phyloP scores from a whole-genome alignment of 2,329 filamentous ascomycete species.

The Lachnum nothofagi region DNA sequence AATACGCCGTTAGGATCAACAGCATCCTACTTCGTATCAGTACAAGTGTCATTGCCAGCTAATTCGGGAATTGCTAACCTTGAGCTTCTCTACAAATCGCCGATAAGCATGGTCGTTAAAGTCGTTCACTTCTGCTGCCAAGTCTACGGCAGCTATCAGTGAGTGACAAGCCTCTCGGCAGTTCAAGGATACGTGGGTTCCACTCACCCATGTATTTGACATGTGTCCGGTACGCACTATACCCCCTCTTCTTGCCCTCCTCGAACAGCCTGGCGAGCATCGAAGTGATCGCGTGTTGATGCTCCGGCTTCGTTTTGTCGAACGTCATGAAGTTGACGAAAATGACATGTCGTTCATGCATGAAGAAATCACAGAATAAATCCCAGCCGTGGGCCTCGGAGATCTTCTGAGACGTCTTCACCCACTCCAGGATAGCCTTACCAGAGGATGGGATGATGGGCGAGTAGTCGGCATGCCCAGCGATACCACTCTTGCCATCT shows the following conservation, averaged over 20 bases:
- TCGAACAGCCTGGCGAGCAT: slow-evolving; percentile 34
- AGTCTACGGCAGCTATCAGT: background rate
- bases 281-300: slow-evolving; percentile 35
- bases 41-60: no score
- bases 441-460: slow-evolving; percentile 24
- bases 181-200: background rate
- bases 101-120: slow-evolving; percentile 38
- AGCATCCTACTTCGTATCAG: slow-evolving; percentile 27
- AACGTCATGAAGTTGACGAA: slow-evolving; percentile 46
- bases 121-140: slow-evolving; percentile 27
- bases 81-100: slow-evolving; percentile 37
- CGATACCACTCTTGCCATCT: slow-evolving; percentile 5
- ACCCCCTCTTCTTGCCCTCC: slow-evolving; percentile 35
- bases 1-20: slow-evolving; percentile 37
- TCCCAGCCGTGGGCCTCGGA: slow-evolving; percentile 41
- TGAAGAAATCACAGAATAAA: slow-evolving; percentile 44
- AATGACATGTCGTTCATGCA: slow-evolving; percentile 43
- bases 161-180: background rate
- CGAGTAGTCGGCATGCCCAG: slow-evolving; percentile 8
- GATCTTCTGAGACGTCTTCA: slow-evolving; percentile 37
- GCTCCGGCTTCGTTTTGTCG: slow-evolving; percentile 39
- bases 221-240: slow-evolving; percentile 32
- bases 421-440: slow-evolving; percentile 39
- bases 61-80: slow-evolving; percentile 27
- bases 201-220: slow-evolving; percentile 38